A percentile compares a stretch with the other conserved stretches of the same genome.
phyloP scores from a whole-genome alignment of 2,329 filamentous ascomycete genomes.

The Curvularia verruculosa region DNA sequence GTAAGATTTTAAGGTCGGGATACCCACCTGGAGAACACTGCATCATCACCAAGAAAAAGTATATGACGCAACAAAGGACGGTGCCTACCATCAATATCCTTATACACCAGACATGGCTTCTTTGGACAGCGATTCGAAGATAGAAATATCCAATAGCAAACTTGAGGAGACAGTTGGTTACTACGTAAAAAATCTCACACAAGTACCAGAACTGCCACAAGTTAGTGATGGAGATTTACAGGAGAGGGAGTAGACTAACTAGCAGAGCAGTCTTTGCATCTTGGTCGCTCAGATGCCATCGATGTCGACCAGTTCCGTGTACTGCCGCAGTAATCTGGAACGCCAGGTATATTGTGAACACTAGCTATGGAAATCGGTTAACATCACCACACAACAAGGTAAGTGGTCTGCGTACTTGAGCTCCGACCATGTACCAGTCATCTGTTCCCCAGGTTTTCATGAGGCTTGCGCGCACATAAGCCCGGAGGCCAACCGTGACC shows the following conservation, averaged over 20 bases:
- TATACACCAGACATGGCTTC: conserved; percentile 55
- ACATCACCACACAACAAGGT: not conserved
- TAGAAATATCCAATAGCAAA: conserved; percentile 61
- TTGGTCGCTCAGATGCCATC: conserved; percentile 39
- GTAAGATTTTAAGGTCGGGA: not conserved
- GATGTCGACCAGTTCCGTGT: conserved; percentile 50
- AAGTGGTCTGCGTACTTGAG: conserved; percentile 31
- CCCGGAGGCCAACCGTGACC: conserved; percentile 45
- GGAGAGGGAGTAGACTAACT: conserved; percentile 17
- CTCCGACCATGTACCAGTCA: conserved; percentile 51
- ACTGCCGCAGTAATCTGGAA: conserved; percentile 49
- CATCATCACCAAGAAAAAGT: conserved; percentile 59
- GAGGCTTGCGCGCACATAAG: conserved; percentile 48
- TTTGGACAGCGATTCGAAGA: conserved; percentile 57
- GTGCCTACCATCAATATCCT: conserved; percentile 56
- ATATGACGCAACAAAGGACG: conserved; percentile 54
- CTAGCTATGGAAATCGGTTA: conserved; percentile 26
- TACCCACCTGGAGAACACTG: conserved; percentile 57
- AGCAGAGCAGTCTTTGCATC: conserved; percentile 40
- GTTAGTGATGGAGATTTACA: conserved; percentile 18
- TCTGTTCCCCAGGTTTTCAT: conserved; percentile 48
- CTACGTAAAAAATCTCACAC: conserved; percentile 62
- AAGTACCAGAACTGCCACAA: conserved; percentile 57
- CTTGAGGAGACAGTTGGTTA: conserved; percentile 57
- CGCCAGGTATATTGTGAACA: conserved; percentile 51